Conservation (phyloP, 768 basidiomycete genomes). For the Coprinopsis strossmayeri region DNA sequence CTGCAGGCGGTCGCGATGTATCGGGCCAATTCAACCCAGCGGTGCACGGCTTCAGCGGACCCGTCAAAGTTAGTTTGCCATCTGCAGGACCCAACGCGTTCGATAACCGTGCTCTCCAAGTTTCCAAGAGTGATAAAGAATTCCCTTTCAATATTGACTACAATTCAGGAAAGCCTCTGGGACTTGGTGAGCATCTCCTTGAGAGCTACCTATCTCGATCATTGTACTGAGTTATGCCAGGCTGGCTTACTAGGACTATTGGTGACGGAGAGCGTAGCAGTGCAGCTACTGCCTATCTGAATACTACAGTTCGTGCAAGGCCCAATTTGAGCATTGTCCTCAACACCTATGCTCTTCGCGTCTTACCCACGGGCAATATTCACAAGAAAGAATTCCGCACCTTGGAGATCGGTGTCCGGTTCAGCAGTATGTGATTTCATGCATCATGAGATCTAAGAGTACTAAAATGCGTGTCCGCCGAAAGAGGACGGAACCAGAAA, state of each 20-base stretch:
- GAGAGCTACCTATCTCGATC: background rate
- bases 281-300: conserved; percentile 25
- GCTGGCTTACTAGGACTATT: conserved; percentile 13
- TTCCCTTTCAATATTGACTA: conserved; percentile 21
- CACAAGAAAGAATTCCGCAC: background rate
- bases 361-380: conserved; percentile 11
- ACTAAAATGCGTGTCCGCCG: too few relatives aligned
- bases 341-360: conserved; percentile 22
- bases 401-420: background rate
- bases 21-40: conserved; percentile 29
- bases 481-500: too few relatives aligned
- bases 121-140: conserved; percentile 15
- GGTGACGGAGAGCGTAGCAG: conserved; percentile 23
- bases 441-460: too few relatives aligned
- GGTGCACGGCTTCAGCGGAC: conserved; percentile 30
- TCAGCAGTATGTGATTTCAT: too few relatives aligned
- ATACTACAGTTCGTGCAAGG: conserved; percentile 16
- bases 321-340: conserved; percentile 27
- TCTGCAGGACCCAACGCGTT: conserved; percentile 21
- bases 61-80: conserved; percentile 24
- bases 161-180: conserved; percentile 24
- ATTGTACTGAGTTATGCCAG: conserved; percentile 19
- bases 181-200: conserved; percentile 25
- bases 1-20: conserved; percentile 31
- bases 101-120: conserved; percentile 25